These are phyloP conservation scores for Wickerhamiella dianesei DNA, from an alignment of 805 yeast species.

Conservation along the genomic window DNA sequence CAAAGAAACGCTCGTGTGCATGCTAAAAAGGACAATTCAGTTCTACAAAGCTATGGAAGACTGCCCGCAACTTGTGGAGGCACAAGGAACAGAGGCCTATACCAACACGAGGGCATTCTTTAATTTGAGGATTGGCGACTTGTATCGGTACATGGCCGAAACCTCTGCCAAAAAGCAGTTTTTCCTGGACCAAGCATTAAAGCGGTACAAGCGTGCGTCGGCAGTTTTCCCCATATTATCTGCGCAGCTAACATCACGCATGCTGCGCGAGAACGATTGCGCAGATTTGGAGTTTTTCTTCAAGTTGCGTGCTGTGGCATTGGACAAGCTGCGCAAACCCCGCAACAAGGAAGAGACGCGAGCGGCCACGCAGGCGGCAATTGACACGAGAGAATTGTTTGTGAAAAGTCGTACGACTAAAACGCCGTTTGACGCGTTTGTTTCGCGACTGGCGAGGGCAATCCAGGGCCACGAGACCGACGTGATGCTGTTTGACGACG, in stretches of 20 bases:
- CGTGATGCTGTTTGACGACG: not conserved
- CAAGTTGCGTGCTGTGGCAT: not conserved
- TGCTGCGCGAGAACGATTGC: not conserved
- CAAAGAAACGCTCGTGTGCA: not conserved
- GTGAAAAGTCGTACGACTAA: not conserved
- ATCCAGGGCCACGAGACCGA: not conserved
- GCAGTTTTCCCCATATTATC: not conserved
- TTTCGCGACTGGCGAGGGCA: not conserved
- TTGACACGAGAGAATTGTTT: not conserved
- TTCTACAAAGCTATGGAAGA: not conserved
- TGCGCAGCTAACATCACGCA: not conserved
- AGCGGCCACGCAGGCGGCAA: not conserved
- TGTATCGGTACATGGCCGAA: constrained; percentile 1
- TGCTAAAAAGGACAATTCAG: not conserved
- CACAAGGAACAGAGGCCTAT: not conserved
- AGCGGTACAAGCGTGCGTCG: not conserved
- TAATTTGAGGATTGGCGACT: constrained; percentile 3
- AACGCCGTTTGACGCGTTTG: not conserved
- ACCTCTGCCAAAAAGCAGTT: not conserved
- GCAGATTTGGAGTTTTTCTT: not conserved
- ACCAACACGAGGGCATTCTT: not conserved
- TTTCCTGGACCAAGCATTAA: not conserved
- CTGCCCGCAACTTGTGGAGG: not conserved
- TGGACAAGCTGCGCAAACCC: not conserved
- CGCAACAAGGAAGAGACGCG: not conserved